Percentiles rank a stretch among this genome's conserved stretches.
These are phyloP conservation scores for Raphanus raphanistrum DNA, from an alignment of 345 rosid genomes.

Conservation along the genomic window DNA sequence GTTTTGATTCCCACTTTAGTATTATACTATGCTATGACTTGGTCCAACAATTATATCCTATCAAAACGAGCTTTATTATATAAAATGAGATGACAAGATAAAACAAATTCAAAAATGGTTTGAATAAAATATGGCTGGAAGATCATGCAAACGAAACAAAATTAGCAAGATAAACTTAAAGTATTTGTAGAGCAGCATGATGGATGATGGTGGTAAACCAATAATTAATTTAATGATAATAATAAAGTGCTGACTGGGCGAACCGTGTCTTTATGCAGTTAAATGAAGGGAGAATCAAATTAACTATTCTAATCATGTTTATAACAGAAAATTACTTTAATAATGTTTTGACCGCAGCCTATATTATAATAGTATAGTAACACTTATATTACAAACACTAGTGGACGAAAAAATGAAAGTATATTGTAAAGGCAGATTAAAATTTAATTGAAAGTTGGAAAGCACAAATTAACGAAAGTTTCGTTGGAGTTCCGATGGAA, in stretches of 20 bases:
- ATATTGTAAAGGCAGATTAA: not conserved
- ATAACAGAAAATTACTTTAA: not conserved
- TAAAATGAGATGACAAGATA: not conserved
- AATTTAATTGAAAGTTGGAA: not conserved
- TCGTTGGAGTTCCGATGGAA: conserved; percentile 37
- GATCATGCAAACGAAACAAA: conserved; percentile 2
- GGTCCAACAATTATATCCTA: conserved; percentile 7
- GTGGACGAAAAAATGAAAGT: not conserved
- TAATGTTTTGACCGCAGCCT: conserved; percentile 21
- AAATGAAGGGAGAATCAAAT: conserved; percentile 25
- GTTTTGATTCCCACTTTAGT: conserved; percentile 16
- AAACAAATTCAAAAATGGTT: not conserved
- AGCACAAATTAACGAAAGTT: conserved; percentile 28
- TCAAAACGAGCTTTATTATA: not conserved
- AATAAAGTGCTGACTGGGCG: conserved; percentile 10
- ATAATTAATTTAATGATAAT: not conserved
- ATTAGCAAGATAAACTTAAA: not conserved
- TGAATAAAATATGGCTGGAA: not conserved
- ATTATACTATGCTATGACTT: conserved; percentile 12
- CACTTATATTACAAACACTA: not conserved
- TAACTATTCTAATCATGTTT: conserved; percentile 2
- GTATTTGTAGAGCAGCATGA: not conserved
- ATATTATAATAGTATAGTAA: not conserved
- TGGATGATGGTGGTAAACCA: not conserved
- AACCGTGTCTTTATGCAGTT: conserved; percentile 25